Base-by-base conservation (phyloP, 768 basidiomycete genomes). In the Ramaria sp. region DNA sequence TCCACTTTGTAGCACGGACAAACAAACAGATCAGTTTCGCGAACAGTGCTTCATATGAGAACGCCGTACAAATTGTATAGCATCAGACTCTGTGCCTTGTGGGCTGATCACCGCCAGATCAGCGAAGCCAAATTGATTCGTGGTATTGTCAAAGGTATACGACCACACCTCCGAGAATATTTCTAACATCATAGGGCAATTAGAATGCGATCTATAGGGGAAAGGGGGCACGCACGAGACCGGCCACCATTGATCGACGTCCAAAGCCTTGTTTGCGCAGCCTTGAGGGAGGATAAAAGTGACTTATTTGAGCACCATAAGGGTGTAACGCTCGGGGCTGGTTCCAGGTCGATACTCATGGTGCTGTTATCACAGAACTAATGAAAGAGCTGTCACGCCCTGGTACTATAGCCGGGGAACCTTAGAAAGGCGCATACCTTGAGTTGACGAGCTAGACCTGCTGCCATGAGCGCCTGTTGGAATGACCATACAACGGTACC, bases 381-480 rank as follows among this genome's bases (percentile, higher is more conserved):
- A 19, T 17, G 45, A 46, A 46, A 46, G n/a, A 27, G 5, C 5
- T 27, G 45, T 11, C 45, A 46, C 1, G 2, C 12, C 24, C 19
- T 20, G 10, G 11, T 2, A 46, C 2, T 2, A 20, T 20, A 46
- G 6, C 2, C 15, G 15, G 48, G 9, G 27, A 43, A 17, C 31
- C 30, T 30, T 24, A 5, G 17, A 7, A 13, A 4, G 27, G 27
- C 27, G 34, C 27, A 15, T 10, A 73, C 66, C 19, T 64, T 62
- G 10, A 75, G 63, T 60, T 75, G 73, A 34, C 68, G 65, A 10
- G 70, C 69, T 19, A 75, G 61, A 9, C 75, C 75, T 9, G 68
- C 69, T 6, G 75, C 74, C 74, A 76, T 75, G 27, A 75, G 59
- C 20, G 68, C 74, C 63, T 75, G 72, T 62, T 75, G 74, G 68